Base-by-base conservation (phyloP, 768 basidiomycete species). In the Panellus pusillus region DNA sequence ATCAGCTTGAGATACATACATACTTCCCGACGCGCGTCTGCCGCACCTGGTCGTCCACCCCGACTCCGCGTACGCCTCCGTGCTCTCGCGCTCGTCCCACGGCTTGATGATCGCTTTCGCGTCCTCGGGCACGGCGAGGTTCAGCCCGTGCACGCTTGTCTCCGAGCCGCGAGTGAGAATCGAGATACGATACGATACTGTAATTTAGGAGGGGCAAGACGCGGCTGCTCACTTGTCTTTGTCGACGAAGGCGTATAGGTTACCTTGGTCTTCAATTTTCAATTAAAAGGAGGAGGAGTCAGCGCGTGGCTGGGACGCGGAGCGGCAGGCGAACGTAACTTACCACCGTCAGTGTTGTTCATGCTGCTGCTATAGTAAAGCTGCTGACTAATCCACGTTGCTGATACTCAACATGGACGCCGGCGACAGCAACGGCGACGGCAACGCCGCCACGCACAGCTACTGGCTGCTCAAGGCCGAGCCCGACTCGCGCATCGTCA, bases 1-100 rank as follows among this genome's bases (percentile, higher is more conserved):
- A n/a, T n/a, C n/a, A n/a, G n/a, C n/a, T n/a, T n/a, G n/a, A n/a
- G n/a, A n/a, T n/a, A n/a, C n/a, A n/a, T n/a, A n/a, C n/a, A n/a
- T n/a, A n/a, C n/a, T n/a, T n/a, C n/a, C n/a, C n/a, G n/a, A n/a
- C n/a, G n/a, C n/a, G n/a, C n/a, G n/a, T n/a, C n/a, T n/a, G n/a
- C n/a, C n/a, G n/a, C n/a, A n/a, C n/a, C 80, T 93, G 89, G 64
- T 93, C 91, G 60, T 93, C 91, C 13, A 92, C 91, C 29, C 85
- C 0, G 91, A 92, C 17, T 93, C 87, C 13, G 82, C 84, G 55
- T 73, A 92, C 58, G 74, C 77, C 3, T 69, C 70, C 11, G 79
- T 84, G 45, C 86, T 82, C 19, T 93, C 88, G 41, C 91, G 74
- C 61, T 88, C 76, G 51, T 86, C 79, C 91, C 91, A 93, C 3